Base-by-base conservation (phyloP, 2,329 filamentous ascomycete species). In the Colletotrichum zoysiae region DNA sequence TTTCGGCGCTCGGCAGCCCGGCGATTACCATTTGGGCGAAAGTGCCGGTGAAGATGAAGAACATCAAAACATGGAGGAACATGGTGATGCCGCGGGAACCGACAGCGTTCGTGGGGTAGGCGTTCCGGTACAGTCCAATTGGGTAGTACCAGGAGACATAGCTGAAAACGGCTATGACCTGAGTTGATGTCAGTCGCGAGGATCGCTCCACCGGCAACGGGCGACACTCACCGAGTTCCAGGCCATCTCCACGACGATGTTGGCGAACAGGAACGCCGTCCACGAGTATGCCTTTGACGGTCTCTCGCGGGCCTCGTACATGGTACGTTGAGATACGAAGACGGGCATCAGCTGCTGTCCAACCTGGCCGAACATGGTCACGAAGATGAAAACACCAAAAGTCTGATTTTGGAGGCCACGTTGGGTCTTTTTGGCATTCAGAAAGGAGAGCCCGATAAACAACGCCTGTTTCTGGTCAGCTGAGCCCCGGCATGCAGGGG, bases 401-500 rank as follows among this genome's bases (percentile, higher is more conserved):
- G 94, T 87, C 67, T 91, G 89, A 77, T 93, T 91, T 76, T 93
- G 91, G 11, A 94, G 83, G 42, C 92, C 91, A 73, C 91, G 89
- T 56, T 88, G 84, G 0, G 88, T 89, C 73, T 87, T 87, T 35
- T 88, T 82, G 3, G 88, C 85, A 33, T 90, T 87, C 78, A 87
- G 89, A 76, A 93, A 92, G 0, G 89, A 91, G 76, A 93, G 89
- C 1, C 91, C 92, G 70, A 93, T 90, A 79, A 92, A 93, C 12
- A 92, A 85, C 55, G 83, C 85, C 74, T 78, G 30, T 33, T 18
- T 8, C 1, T 6, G 11, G 16, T 30, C 42, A 50, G 23, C n/a
- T 14, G 5, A 30, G 6, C n/a, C 6, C 40, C 7, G 9, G 16
- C n/a, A 14, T 2, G 2, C 30, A 5, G 26, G 42, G 44, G 8